phyloP scores from a whole-genome alignment of 345 rosid species.

The Hibiscus tridactylites region DNA sequence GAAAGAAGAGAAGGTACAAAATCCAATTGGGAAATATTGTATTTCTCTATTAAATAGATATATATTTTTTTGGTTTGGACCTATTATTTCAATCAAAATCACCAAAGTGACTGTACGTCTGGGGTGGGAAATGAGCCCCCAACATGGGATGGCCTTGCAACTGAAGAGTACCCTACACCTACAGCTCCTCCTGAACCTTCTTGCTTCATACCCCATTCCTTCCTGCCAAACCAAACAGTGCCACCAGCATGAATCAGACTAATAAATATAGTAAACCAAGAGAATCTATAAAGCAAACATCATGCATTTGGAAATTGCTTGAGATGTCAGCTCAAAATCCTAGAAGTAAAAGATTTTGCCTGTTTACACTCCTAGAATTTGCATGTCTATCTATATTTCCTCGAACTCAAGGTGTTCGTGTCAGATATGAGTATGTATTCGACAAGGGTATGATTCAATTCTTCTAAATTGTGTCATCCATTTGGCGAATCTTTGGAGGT shows the following conservation, averaged over 20 bases:
- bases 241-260: too few relatives aligned
- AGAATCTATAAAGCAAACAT: not conserved
- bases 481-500: too few relatives aligned
- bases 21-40: too few relatives aligned
- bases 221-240: conserved; percentile 31
- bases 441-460: too few relatives aligned
- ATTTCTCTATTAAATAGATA: conserved; percentile 2
- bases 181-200: conserved; percentile 15
- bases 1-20: too few relatives aligned
- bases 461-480: too few relatives aligned
- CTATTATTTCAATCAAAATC: conserved; percentile 30
- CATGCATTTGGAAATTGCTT: not conserved
- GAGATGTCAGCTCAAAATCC: not conserved
- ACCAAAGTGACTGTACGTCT: conserved; percentile 82
- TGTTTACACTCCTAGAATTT: not conserved
- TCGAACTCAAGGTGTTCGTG: too few relatives aligned
- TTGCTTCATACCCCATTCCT: conserved; percentile 24
- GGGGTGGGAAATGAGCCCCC: conserved; percentile 44
- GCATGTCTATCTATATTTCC: not conserved
- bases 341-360: not conserved
- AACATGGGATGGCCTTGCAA: conserved; percentile 26
- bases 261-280: too few relatives aligned
- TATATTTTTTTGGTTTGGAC: not conserved
- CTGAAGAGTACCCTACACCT: conserved; percentile 26
- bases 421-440: too few relatives aligned